Evolutionary conservation across 371 early-diverging fungal genomes (phyloP).

Genomic region (Lichtheimia hyalospora): DNA sequence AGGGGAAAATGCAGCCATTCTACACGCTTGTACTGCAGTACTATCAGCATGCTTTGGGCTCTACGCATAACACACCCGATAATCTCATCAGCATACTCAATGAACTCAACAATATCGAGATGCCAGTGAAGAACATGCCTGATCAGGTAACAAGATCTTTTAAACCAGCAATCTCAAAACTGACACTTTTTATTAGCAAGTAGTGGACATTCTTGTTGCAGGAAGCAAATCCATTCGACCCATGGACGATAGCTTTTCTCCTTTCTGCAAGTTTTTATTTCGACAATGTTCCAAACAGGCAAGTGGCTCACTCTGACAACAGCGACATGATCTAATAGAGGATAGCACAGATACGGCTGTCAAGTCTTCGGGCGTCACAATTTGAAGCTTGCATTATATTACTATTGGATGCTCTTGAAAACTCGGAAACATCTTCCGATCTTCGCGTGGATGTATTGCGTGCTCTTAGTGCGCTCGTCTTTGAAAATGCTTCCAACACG

Average conservation of each 20-base stretch:
- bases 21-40: constrained; percentile 10
- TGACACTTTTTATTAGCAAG: constrained; percentile 26
- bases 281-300: constrained; percentile 48
- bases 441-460: constrained; percentile 43
- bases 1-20: constrained; percentile 4
- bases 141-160: constrained; percentile 16
- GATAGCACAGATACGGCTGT: constrained; percentile 28
- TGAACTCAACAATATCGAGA: constrained; percentile 7
- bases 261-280: constrained; percentile 48
- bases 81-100: constrained; percentile 4
- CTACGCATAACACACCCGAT: not conserved
- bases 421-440: constrained; percentile 14
- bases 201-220: constrained; percentile 39
- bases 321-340: not conserved
- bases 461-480: constrained; percentile 47
- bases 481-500: constrained; percentile 42
- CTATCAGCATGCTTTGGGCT: not conserved
- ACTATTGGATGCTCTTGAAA: constrained; percentile 35
- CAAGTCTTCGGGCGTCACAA: constrained; percentile 31
- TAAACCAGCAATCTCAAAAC: no score
- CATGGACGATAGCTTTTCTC: constrained; percentile 25
- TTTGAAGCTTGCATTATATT: constrained; percentile 34
- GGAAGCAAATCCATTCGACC: constrained; percentile 37
- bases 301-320: not conserved
- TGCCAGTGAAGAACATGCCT: constrained; percentile 14